Conservation (phyloP, 257 asterid species). For the Forsythia viridissima region DNA sequence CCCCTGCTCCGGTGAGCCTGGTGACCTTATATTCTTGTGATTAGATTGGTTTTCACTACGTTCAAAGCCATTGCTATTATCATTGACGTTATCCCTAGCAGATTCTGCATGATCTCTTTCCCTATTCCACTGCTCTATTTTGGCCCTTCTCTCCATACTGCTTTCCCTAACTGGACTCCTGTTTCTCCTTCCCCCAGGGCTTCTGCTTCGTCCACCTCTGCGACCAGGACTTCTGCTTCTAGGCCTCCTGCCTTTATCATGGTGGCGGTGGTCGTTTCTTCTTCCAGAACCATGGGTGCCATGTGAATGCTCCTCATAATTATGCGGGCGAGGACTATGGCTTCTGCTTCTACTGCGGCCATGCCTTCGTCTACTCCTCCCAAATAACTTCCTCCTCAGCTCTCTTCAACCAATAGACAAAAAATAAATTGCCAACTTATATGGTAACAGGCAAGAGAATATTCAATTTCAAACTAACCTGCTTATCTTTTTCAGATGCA, state of each 20-base stretch:
- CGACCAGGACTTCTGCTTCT: slow-evolving; percentile 79
- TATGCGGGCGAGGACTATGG: slow-evolving; percentile 58
- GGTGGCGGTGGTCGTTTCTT: slow-evolving; percentile 63
- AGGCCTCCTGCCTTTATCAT: slow-evolving; percentile 76
- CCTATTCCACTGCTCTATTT: slow-evolving; percentile 78
- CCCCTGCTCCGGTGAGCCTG: slow-evolving; percentile 40
- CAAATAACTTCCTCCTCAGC: slow-evolving; percentile 72
- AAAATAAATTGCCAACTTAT: slow-evolving; percentile 19
- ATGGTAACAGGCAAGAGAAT: background rate
- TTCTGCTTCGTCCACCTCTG: slow-evolving; percentile 72
- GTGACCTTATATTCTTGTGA: slow-evolving; percentile 24
- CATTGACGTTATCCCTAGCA: slow-evolving; percentile 41
- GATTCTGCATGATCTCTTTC: slow-evolving; percentile 63
- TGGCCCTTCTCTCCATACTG: slow-evolving; percentile 81
- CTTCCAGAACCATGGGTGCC: slow-evolving; percentile 62
- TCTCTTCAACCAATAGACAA: slow-evolving; percentile 42
- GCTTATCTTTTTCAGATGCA: slow-evolving; percentile 88
- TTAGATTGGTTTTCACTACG: slow-evolving; percentile 37
- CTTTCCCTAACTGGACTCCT: slow-evolving; percentile 70
- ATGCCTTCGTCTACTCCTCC: slow-evolving; percentile 58
- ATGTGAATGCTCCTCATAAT: slow-evolving; percentile 50
- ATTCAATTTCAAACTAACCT: slow-evolving; percentile 41
- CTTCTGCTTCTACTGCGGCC: slow-evolving; percentile 80
- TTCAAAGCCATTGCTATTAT: slow-evolving; percentile 27
- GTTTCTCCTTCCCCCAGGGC: slow-evolving; percentile 73